Base-by-base conservation (phyloP, 1,284 basidiomycete genomes). In the Gomphus bonarii region DNA sequence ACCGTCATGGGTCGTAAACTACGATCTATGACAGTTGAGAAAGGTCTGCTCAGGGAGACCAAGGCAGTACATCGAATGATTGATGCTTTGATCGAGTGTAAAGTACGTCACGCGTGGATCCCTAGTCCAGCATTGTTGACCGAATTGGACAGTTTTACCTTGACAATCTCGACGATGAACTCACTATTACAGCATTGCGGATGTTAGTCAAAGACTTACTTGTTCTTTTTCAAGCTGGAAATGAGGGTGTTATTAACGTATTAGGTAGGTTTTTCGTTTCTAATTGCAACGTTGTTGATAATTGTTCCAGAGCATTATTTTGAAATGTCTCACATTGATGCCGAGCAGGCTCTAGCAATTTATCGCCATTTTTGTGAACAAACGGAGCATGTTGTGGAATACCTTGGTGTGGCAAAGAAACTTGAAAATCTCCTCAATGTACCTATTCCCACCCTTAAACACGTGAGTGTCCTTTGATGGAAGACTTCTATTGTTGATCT, bases 191-290 rank as follows among this genome's bases (percentile, higher is more conserved):
- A 1, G 92, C 97, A 1, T 78, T 97, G 60, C 80, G 91, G 44
- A 91, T 99, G 88, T 77, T 97, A n/a, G 89, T 98, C 63, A 98
- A 98, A 68, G 97, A 99, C 69, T 78, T 99, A 7, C 78, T 99
- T 50, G 90, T 97, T 57, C 76, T 99, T 18, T 98, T 98, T 70
- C 95, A 97, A 67, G 94, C 92, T 3, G 88, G 93, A 60, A 99
- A 99, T 65, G 95, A 99, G 68, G 95, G 95, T 58, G 91, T 98
- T 50, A 97, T 97, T 73, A 99, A 98, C 68, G 85, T 98, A 38
- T 78, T 97, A 52, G 91, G 91, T 91, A 60, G 60, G 70, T 61
- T 7, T 20, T 7, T 47, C 25, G 16, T 14, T 16, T 30, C 14
- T 16, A 4, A 25, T 30, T 3, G 30, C 38, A 42, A 38, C 53